Evolutionary conservation across 2,329 filamentous ascomycete genomes (phyloP), one percentile per base, ranked within the genome.

Genomic region (Diaporthe ilicicola): DNA sequence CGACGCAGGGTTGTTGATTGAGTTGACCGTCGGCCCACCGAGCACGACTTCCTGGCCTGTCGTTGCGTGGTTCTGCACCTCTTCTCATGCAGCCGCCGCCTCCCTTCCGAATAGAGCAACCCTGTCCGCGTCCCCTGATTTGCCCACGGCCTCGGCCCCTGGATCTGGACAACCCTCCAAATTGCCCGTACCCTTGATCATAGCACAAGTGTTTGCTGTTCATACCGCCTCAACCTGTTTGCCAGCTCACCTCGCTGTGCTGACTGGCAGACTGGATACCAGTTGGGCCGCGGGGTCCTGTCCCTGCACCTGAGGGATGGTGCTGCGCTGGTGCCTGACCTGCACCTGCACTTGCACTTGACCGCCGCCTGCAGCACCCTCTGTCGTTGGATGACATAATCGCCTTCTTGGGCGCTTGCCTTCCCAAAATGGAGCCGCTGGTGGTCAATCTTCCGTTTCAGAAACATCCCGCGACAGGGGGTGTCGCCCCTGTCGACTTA

Each of bases 381-480:
- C 46, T 10, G 44, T 48, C 17, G 44, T 48, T 29, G 27, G 53
- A 7, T 37, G 50, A 67, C 37, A 67, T 67, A 67, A 55, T 24
- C 64, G 22, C 56, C 39, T 24, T 62, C 56, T 27, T 34, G 56
- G 56, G 56, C 42, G 50, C 34, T 46, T 67, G 50, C 24, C 9
- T 34, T 42, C 42, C 39, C 32, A 37, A 17, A 54, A 50, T 22
- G 51, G 53, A 17, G 27, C 42, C 46, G 56, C 42, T 62, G 56
- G 56, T 46, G 19, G 42, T 39, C 46, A 29, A 46, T 1, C 32
- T 50, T 55, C 53, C 65, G 65, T 68, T 68, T 68, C 65, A 59
- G 59, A 68, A 68, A 68, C 65, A 56, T 50, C 53, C 65, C 65
- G 53, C 24, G 42, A 59, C 65, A 68, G 65, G 53, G 65, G 42